Base-by-base conservation (phyloP, 768 basidiomycete species). In the Nevesoporus exiguus region DNA sequence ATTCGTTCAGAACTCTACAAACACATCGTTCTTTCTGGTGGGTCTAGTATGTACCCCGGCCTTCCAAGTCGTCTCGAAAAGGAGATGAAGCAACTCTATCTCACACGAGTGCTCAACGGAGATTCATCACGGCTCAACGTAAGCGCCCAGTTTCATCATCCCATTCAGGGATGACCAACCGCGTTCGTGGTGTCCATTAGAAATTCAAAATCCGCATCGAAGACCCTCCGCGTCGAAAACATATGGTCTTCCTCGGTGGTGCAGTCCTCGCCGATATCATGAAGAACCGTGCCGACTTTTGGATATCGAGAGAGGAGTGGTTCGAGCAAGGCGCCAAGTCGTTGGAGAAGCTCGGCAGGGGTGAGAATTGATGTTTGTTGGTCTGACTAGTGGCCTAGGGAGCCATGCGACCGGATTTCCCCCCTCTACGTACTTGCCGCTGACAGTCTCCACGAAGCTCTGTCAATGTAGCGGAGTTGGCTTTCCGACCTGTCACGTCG, bases 121-220 rank as follows among this genome's bases (percentile, higher is more conserved):
- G 88, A 98, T 67, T 86, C 92, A 0, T 73, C 85, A 15, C 79
- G 97, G 34, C 69, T 98, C 63, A 94, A 89, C 69, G 96, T 97
- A 59, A 55, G 93, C 83, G 17, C 34, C 31, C 15, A 48, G 4
- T 36, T 44, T 2, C 9, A 19, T 22, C 36, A 42, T 57, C 19
- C 30, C 17, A 5, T 25, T 0, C 13, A 36, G 10, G 33, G 14
- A 6, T 21, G 6, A 37, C 41, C 29, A 30, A 47, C 33, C 17
- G 9, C 19, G 29, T 30, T 7, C 27, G 27, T 29, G 27, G 8
- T 6, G 7, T 7, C 21, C 21, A 27, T 21, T 67, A 99, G 96
- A 96, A 98, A 88, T 98, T 99, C 81, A 98, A 99, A 79, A 95
- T 98, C 70, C 85, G 87, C 43, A 98, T 98, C 63, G 96, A 99